phyloP scores from a whole-genome alignment of 2,329 filamentous ascomycete species.

The Sporothrix sp. region DNA sequence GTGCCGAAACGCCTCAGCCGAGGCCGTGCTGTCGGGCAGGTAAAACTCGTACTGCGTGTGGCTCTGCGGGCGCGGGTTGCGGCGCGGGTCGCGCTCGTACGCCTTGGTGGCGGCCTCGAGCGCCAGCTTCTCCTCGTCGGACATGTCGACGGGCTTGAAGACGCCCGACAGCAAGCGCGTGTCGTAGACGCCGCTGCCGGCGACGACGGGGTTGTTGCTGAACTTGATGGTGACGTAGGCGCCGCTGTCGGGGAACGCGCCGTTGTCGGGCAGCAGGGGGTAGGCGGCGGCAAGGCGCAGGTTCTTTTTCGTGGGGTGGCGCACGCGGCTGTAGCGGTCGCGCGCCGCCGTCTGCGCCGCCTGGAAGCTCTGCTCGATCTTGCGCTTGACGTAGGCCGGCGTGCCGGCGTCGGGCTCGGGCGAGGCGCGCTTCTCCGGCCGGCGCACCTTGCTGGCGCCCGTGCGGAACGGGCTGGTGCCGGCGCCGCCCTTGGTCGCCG shows the following conservation, averaged over 20 bases:
- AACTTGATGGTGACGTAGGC: constrained; percentile 63
- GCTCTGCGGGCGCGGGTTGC: constrained; percentile 46
- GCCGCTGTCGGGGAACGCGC: constrained; percentile 60
- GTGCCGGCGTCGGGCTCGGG: constrained; percentile 42
- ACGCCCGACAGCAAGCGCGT: constrained; percentile 51
- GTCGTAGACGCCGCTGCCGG: constrained; percentile 43
- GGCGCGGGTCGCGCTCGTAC: constrained; percentile 46
- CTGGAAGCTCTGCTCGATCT: constrained; percentile 54
- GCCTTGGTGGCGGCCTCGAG: constrained; percentile 42
- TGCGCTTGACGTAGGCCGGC: constrained; percentile 56
- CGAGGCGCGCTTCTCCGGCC: constrained; percentile 31
- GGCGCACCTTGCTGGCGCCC: constrained; percentile 23
- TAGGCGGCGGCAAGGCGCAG: constrained; percentile 50
- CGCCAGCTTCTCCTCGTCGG: constrained; percentile 43
- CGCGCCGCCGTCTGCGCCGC: constrained; percentile 44
- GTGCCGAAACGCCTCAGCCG: constrained; percentile 46
- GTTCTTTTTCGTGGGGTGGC: constrained; percentile 49
- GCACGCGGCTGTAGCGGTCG: constrained; percentile 45
- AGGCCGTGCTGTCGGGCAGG: constrained; percentile 40
- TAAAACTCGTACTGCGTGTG: constrained; percentile 59
- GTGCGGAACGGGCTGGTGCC: constrained; percentile 8
- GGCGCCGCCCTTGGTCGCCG: constrained; percentile 36
- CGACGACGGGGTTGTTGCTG: constrained; percentile 52
- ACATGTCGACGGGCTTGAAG: constrained; percentile 49
- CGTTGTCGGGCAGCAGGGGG: constrained; percentile 54